These are phyloP conservation scores for Plenodomus lindquistii DNA, from an alignment of 2,329 filamentous ascomycete genomes.

Conservation along the genomic window DNA sequence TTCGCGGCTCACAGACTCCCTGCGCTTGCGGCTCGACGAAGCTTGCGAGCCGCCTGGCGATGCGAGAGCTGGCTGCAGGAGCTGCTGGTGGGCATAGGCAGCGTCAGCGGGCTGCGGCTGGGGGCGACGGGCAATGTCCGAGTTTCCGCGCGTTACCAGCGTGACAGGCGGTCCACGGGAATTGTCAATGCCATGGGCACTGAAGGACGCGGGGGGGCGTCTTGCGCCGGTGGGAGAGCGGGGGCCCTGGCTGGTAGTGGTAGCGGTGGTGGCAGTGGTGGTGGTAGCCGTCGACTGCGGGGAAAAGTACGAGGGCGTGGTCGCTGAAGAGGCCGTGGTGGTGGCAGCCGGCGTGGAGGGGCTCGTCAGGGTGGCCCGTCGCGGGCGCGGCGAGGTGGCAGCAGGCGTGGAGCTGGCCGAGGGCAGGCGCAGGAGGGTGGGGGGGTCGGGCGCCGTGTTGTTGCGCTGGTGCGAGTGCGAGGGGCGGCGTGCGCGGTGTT, in stretches of 20 bases:
- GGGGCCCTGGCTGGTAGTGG: constrained; percentile 30
- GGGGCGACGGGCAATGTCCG: constrained; percentile 37
- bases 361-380: constrained; percentile 22
- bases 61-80: constrained; percentile 25
- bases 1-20: constrained; percentile 15
- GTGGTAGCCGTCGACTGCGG: too few species aligned
- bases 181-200: constrained; percentile 56
- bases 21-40: constrained; percentile 15
- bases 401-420: constrained; percentile 25
- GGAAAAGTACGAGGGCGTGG: constrained; percentile 39
- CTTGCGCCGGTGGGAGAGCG: constrained; percentile 38
- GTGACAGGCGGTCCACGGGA: constrained; percentile 55
- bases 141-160: constrained; percentile 51
- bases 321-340: constrained; percentile 18
- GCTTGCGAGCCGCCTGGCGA: constrained; percentile 26
- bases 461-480: constrained; percentile 27
- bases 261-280: constrained; percentile 3
- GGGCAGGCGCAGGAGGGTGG: constrained; percentile 38
- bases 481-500: constrained; percentile 9
- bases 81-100: constrained; percentile 34
- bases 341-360: constrained; percentile 34
- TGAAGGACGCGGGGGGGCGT: constrained; percentile 53
- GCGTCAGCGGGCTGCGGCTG: constrained; percentile 34
- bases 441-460: constrained; percentile 26
- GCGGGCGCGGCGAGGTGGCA: constrained; percentile 26